Base-by-base conservation (phyloP, 2,329 filamentous ascomycete species). In the Hirsutella thompsonii region DNA sequence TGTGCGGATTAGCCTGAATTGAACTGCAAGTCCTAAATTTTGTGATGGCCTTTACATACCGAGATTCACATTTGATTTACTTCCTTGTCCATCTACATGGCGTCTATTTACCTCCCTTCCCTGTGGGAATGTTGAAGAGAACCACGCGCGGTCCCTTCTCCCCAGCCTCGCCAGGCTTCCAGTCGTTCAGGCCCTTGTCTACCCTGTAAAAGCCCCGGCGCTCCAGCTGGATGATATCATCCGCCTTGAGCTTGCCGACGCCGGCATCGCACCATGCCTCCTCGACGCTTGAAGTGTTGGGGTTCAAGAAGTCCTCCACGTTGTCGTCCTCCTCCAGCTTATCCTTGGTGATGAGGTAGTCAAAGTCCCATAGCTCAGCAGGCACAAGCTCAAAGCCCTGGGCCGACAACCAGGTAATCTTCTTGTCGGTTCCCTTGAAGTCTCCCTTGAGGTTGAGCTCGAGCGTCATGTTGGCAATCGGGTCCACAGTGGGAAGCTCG, bases 171-270 rank as follows among this genome's bases (percentile, higher is more conserved):
- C 67, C 70, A 32, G 69, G 64, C 42, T 66, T 63, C 59, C 67
- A 69, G 52, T 72, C 61, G 32, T 53, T 56, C 21, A 74, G 60
- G 9, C 68, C 69, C 63, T 76, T 76, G 63, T 96, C 90, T 20
- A 94, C 80, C 40, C 90, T 74, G 69, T 84, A 96, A 65, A 86
- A 96, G 1, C 89, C 90, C 63, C 90, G 87, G 46, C 90, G 75
- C 70, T 96, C 90, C 36, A 96, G 83, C 68, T 96, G 92, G 51
- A 96, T 87, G 47, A 96, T 90, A 52, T 94, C 88, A 54, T 87
- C 84, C 58, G 79, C 80, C 71, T 87, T 88, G 36, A 95, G 69
- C 46, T 77, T 70, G 0, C 74, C 72, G 1, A 94, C 81, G 52
- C 89, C 93, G 55, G 77, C 80, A 55, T 95, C 90, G 20, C 85